phyloP scores from a whole-genome alignment of 163 green algal species.

The Scenedesmus sp. region DNA sequence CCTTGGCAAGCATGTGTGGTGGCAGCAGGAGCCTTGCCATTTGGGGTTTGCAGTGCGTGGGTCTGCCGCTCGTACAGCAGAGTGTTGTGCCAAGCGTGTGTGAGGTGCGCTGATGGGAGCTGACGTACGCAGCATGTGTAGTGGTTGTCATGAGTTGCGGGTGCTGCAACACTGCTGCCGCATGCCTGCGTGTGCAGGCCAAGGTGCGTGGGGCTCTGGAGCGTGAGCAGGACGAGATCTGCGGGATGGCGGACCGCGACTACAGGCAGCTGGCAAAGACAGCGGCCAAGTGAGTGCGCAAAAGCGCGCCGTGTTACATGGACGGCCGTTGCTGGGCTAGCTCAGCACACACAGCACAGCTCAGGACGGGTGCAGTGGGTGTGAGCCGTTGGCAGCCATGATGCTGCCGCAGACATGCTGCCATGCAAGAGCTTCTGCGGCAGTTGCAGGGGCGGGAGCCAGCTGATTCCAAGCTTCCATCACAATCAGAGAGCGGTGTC shows the following conservation, averaged over 20 bases:
- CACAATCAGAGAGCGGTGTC: neutral
- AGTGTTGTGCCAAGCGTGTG: too few species aligned
- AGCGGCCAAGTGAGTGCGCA: constrained; percentile 49
- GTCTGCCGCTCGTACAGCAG: too few species aligned
- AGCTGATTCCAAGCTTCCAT: neutral
- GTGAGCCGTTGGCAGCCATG: too few species aligned
- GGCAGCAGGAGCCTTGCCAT: too few species aligned
- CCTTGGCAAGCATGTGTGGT: too few species aligned
- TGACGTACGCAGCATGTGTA: too few species aligned
- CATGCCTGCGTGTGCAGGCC: constrained; percentile 73
- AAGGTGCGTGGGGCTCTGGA: constrained; percentile 59
- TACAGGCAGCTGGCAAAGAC: constrained; percentile 67
- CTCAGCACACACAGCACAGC: neutral
- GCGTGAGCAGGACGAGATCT: constrained; percentile 60
- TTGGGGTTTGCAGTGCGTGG: too few species aligned
- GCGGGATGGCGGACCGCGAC: constrained; percentile 59
- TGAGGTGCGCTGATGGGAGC: too few species aligned
- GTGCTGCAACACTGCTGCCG: constrained; percentile 40
- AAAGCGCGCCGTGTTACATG: neutral
- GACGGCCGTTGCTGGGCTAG: neutral
- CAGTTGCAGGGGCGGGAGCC: neutral
- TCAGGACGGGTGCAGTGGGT: too few species aligned
- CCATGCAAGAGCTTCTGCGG: neutral
- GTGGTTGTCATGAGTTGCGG: neutral
- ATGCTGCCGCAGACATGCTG: neutral